Conservation (phyloP, 208 protist genomes). For the Perkinsela sp. region DNA sequence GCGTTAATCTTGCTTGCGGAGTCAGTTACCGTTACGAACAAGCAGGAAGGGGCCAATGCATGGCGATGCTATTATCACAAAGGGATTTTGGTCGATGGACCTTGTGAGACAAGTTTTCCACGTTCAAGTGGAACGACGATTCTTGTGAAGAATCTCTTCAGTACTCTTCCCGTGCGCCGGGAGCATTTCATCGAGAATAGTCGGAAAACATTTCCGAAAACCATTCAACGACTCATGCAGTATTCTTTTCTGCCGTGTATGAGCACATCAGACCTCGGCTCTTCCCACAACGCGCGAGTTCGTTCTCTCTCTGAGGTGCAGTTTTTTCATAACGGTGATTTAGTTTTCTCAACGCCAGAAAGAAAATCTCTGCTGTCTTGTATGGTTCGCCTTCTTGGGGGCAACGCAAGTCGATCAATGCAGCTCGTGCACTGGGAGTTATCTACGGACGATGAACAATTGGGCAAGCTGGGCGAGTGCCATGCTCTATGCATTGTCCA, state of each 20-base stretch:
- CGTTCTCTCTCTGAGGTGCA: background rate
- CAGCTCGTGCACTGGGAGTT: background rate
- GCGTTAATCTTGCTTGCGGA: background rate
- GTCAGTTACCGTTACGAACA: background rate
- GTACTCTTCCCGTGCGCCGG: slow-evolving; percentile 49
- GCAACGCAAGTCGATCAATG: background rate
- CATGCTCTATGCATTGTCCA: background rate
- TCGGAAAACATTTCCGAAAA: slow-evolving; percentile 20
- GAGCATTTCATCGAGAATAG: slow-evolving; percentile 47
- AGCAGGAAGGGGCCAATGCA: background rate
- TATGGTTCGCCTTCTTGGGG: background rate
- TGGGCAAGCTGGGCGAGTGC: background rate
- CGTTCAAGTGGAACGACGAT: slow-evolving; percentile 71
- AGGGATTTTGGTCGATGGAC: background rate
- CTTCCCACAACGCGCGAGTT: background rate
- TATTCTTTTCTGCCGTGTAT: slow-evolving; percentile 8
- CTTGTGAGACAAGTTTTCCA: background rate
- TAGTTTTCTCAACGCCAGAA: background rate
- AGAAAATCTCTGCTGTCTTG: background rate
- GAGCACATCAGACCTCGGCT: background rate
- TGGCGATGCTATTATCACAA: background rate
- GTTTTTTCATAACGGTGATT: background rate
- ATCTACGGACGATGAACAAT: background rate
- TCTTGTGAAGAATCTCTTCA: slow-evolving; percentile 31
- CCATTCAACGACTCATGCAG: slow-evolving; percentile 25